Conservation (phyloP, 163 green algal genomes). For the Volvox carteri region DNA sequence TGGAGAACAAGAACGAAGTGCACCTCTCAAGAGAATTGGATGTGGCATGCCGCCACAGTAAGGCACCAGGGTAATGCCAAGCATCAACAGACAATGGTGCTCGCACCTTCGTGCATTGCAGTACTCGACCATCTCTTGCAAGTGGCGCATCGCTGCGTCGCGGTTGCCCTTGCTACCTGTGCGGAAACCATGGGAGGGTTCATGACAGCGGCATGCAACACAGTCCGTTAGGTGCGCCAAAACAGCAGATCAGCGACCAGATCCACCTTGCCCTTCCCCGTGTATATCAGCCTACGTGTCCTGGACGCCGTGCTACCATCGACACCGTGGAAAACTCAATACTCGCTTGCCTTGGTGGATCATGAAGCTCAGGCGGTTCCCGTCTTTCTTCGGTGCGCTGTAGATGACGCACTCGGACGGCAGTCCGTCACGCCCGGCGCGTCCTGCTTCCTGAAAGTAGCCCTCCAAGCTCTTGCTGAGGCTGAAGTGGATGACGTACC, state of each 20-base stretch:
- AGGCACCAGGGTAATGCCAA: not conserved
- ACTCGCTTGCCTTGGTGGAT: slow-evolving; percentile 65
- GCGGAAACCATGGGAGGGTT: not conserved
- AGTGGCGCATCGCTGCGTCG: slow-evolving; percentile 45
- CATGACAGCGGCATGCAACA: too few species aligned
- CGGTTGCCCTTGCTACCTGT: slow-evolving; percentile 32
- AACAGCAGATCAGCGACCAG: too few species aligned
- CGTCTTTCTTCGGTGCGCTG: slow-evolving; percentile 65
- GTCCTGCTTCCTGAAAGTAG: slow-evolving; percentile 76
- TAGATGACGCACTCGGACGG: slow-evolving; percentile 83
- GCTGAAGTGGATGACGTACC: slow-evolving; percentile 83
- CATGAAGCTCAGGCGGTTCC: slow-evolving; percentile 72
- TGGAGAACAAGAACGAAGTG: too few species aligned
- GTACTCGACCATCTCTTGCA: slow-evolving; percentile 62
- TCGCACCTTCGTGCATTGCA: slow-evolving; percentile 43
- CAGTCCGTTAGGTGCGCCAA: too few species aligned
- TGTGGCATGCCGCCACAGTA: not conserved
- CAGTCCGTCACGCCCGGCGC: slow-evolving; percentile 84
- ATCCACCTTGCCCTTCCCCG: not conserved
- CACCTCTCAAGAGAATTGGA: too few species aligned
- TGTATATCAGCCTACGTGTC: slow-evolving; percentile 5
- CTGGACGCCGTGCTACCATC: too few species aligned
- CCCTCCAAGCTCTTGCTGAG: slow-evolving; percentile 65
- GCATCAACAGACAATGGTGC: not conserved
- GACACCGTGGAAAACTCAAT: too few species aligned